These are phyloP conservation scores for Fusarium temperatum DNA, from an alignment of 2,329 filamentous ascomycete genomes.

Conservation along the genomic window DNA sequence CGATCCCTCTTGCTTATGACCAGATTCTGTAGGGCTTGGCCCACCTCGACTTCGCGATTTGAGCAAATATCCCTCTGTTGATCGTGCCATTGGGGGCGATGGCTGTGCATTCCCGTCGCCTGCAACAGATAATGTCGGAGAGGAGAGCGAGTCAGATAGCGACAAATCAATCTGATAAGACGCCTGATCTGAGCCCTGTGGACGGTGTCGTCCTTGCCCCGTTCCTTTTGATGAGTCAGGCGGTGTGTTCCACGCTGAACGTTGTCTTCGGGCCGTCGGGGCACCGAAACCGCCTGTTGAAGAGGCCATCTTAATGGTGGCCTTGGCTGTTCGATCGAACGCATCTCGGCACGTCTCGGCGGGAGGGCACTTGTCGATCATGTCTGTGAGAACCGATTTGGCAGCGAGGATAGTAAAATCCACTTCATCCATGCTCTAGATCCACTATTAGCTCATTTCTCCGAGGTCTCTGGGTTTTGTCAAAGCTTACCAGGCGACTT, in stretches of 20 bases:
- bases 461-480: background rate
- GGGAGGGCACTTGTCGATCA: slow-evolving; percentile 94
- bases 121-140: slow-evolving; percentile 50
- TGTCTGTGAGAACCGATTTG: slow-evolving; percentile 88
- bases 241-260: slow-evolving; percentile 44
- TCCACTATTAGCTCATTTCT: slow-evolving; percentile 10
- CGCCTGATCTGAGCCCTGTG: slow-evolving; percentile 45
- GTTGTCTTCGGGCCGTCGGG: slow-evolving; percentile 40
- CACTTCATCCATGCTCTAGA: slow-evolving; percentile 88
- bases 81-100: slow-evolving; percentile 51
- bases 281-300: slow-evolving; percentile 82
- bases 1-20: slow-evolving; percentile 44
- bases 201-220: slow-evolving; percentile 37
- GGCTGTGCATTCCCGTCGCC: slow-evolving; percentile 50
- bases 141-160: slow-evolving; percentile 53
- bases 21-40: slow-evolving; percentile 44
- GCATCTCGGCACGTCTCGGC: slow-evolving; percentile 95
- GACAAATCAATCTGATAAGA: slow-evolving; percentile 50
- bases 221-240: slow-evolving; percentile 40
- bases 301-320: slow-evolving; percentile 94
- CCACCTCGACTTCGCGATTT: slow-evolving; percentile 43
- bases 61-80: slow-evolving; percentile 45
- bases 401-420: slow-evolving; percentile 95
- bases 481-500: slow-evolving; percentile 77
- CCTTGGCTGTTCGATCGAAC: slow-evolving; percentile 93